phyloP scores from a whole-genome alignment of 495 filamentous ascomycete genomes.

The Penicillium silybi region DNA sequence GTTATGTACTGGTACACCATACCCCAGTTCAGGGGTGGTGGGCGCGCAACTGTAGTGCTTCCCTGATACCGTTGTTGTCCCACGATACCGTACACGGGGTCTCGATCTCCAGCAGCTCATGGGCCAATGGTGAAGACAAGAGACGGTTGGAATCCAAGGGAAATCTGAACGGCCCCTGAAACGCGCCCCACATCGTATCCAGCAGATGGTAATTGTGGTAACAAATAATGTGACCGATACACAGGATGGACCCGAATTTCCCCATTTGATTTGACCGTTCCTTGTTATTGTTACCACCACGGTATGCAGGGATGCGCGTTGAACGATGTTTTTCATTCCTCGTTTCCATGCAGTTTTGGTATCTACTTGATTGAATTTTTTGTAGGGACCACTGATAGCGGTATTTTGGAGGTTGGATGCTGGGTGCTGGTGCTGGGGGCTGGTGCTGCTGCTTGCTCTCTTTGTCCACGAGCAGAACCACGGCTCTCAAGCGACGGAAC shows the following conservation, averaged over 20 bases:
- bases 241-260: background rate
- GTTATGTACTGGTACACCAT: background rate
- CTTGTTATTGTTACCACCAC: conserved; percentile 27
- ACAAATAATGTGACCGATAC: conserved; percentile 22
- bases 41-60: background rate
- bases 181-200: conserved; percentile 19
- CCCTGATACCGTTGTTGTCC: conserved; percentile 10
- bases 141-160: conserved; percentile 24
- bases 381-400: background rate
- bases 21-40: conserved; percentile 2
- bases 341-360: conserved; percentile 17
- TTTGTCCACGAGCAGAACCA: background rate
- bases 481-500: conserved; percentile 11
- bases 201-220: conserved; percentile 18
- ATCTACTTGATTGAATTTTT: conserved; percentile 4
- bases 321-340: conserved; percentile 26
- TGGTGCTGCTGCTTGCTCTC: too few species aligned
- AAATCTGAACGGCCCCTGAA: conserved; percentile 32
- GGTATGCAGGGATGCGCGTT: conserved; percentile 32
- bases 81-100: conserved; percentile 1
- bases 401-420: background rate
- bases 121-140: conserved; percentile 9
- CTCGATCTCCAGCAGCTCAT: background rate
- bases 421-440: background rate
- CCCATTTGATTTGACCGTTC: conserved; percentile 16